Conservation (phyloP, 176 grass and related monocot genomes). For the Raddia distichophylla region DNA sequence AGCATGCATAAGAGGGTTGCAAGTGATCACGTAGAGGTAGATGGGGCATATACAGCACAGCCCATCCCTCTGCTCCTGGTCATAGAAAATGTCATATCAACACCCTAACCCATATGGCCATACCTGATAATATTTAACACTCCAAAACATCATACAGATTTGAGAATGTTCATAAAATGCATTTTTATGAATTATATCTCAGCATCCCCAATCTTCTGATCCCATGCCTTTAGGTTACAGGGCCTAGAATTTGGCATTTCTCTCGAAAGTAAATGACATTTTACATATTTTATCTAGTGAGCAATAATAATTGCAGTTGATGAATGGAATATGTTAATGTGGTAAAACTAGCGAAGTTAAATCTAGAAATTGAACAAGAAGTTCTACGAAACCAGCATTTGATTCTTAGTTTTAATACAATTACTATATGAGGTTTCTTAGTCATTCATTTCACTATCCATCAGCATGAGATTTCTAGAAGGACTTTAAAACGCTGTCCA, state of each 20-base stretch:
- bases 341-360: neutral
- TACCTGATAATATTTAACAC: neutral
- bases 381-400: constrained; percentile 7
- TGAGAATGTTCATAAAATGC: neutral
- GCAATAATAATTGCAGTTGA: neutral
- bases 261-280: neutral
- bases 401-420: neutral
- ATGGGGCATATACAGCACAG: constrained; percentile 8
- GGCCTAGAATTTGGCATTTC: constrained; percentile 7
- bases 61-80: constrained; percentile 1
- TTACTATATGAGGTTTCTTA: neutral
- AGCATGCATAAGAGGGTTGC: neutral
- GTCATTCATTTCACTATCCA: neutral
- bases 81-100: constrained; percentile 18
- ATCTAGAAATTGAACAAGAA: neutral
- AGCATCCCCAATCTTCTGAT: neutral
- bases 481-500: neutral
- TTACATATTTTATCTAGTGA: neutral
- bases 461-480: neutral
- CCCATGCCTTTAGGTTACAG: neutral
- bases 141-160: neutral
- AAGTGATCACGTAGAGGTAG: constrained; percentile 18
- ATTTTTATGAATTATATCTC: no score
- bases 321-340: neutral
- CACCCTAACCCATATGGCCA: neutral